Evolutionary conservation across 2,329 filamentous ascomycete genomes (phyloP), one percentile per base, ranked within the genome.

Genomic region (Xylaria sp.): DNA sequence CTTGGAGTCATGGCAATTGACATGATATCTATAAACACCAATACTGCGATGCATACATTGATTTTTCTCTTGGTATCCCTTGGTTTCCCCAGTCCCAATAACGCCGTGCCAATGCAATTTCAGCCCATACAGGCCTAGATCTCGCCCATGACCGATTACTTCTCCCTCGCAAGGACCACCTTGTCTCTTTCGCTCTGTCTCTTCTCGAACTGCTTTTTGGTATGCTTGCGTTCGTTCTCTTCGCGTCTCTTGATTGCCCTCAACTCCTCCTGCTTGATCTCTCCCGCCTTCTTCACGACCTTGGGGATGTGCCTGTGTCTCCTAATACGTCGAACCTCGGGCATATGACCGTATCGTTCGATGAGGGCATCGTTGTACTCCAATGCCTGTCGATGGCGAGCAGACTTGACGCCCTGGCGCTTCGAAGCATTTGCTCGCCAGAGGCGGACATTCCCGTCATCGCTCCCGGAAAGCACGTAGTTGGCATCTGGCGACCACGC

Each of bases 211-310:
- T 92, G 89, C 82, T 95, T 94, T 82, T 90, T 92, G 61, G 88
- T 90, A 77, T 99, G 94, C 77, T 92, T 92, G 69, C 95, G 86
- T 78, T 96, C 92, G 75, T 99, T 99, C 82, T 99, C 95, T 73
- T 97, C 92, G 70, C 89, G 89, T 71, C 92, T 84, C 87, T 96
- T 97, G 76, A 97, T 91, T 35, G 92, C 87, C 77, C 88, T 88
- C 71, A 97, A 77, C 78, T 98, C 95, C 74, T 96, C 92, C 61
- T 81, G 81, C 87, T 99, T 99, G 79, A 98, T 98, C 82, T 97
- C 91, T 51, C 85, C 88, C 3, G 94, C 94, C 86, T 97, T 98
- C 89, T 97, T 97, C 69, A 98, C 88, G 60, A 93, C 88, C 83
- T 93, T 92, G 19, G 95, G 95, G 65, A 97, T 80, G 78, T 98